phyloP scores from a whole-genome alignment of 2,329 filamentous ascomycete species.

The Penicillium sp. region DNA sequence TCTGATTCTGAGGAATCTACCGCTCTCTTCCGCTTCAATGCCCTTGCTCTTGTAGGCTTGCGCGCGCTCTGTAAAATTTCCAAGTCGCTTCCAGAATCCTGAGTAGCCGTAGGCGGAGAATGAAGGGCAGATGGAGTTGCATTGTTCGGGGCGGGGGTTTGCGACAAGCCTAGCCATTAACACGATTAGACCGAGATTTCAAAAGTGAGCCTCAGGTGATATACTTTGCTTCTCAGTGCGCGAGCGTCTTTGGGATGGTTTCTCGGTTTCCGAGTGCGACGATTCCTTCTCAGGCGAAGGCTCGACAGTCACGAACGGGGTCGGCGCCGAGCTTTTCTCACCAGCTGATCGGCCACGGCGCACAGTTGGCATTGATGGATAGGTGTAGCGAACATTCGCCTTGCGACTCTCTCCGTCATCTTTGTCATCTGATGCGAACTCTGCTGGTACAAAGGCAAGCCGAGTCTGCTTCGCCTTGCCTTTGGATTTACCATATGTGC shows the following conservation, averaged over 20 bases:
- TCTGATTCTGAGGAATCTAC: constrained; percentile 13
- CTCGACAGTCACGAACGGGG: constrained; percentile 17
- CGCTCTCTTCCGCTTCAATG: constrained; percentile 26
- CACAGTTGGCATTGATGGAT: constrained; percentile 31
- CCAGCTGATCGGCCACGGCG: constrained; percentile 17
- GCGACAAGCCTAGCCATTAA: constrained; percentile 2
- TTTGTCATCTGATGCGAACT: constrained; percentile 33
- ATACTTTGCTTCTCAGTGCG: constrained; percentile 15
- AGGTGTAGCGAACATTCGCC: constrained; percentile 40
- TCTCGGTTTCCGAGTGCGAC: constrained; percentile 1
- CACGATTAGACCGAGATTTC: background rate
- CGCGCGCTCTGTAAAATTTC: constrained; percentile 22
- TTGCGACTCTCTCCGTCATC: constrained; percentile 32
- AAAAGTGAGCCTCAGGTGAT: background rate
- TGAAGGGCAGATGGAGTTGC: background rate
- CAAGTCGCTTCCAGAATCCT: constrained; percentile 26
- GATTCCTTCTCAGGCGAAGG: constrained; percentile 4
- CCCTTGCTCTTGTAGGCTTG: constrained; percentile 12
- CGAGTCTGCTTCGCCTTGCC: constrained; percentile 47
- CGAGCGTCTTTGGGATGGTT: background rate
- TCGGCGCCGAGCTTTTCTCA: constrained; percentile 9
- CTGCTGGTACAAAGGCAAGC: constrained; percentile 46
- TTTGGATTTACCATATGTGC: constrained; percentile 38
- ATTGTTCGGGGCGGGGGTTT: constrained; percentile 6
- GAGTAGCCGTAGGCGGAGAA: background rate